Base-by-base conservation (phyloP, 805 yeast species). In the Barnettozyma californica region DNA sequence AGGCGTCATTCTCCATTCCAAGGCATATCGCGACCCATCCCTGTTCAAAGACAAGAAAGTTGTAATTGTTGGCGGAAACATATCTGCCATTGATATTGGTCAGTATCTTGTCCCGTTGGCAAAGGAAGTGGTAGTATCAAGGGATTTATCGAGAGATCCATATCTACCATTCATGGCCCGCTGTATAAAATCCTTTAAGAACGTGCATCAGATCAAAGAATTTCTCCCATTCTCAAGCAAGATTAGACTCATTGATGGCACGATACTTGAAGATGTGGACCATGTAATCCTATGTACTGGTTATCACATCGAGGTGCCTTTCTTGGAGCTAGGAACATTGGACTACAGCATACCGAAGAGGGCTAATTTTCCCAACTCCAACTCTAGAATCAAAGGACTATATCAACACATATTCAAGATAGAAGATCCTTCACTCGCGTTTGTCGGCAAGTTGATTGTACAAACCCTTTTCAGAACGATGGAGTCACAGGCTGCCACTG, bases 91-190 rank as follows among this genome's bases (percentile, higher is more conserved):
- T 43, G 77, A 75, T 54, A 55, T 75, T n/a, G 62, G 71, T 5
- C 78, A 74, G 53, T 76, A 76, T 51, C 55, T 75, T 1, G 54
- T 62, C 10, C 68, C 73, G 29, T 56, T 55, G 21, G 64, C 60
- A 45, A 67, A 55, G 49, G 67, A 56, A 54, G 75, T 85, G 46
- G 84, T 85, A 49, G 70, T 89, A 48, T 78, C 87, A 37, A 72
- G 96, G 47, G 80, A 82, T 53, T 81, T 91, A 84, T 81, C 76
- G 20, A 68, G 70, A 10, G 91, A 86, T 55, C 67, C 59, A 39
- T 73, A 75, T 69, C 56, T 75, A 20, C 66, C 69, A 27, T 62
- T 59, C 9, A 74, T 75, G 46, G 61, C 74, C 7, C 53, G 63
- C 26, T 58, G 61, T 37, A 52, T 59, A 6, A 44, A 52, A 3